Evolutionary conservation across 208 protist species (phyloP), one percentile per base, ranked within the genome.

Genomic region (Leptomonas pyrrhocoris): DNA sequence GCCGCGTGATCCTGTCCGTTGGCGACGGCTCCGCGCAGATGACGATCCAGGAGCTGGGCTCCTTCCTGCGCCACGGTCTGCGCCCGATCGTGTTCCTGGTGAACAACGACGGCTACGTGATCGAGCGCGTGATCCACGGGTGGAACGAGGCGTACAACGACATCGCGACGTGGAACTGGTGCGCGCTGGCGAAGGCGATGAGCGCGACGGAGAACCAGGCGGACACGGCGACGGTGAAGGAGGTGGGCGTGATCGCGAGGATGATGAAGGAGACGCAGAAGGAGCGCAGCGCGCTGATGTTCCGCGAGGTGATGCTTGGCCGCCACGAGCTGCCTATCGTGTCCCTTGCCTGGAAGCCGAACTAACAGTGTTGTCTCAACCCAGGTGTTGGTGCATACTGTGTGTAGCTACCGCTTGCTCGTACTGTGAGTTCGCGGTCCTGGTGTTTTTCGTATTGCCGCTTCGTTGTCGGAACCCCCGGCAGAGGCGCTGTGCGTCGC

Each of bases 101-200:
- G 31, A 81, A 85, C 77, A 85, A 85, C 68, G 64, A 83, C 53
- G 79, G 83, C 66, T 85, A 85, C 60, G 69, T 78, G 28, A 83
- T 83, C 50, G 79, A 87, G 61, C 72, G 73, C 30, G 61, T 79
- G 38, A 84, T 84, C 54, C 74, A 79, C 82, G 75, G 83, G 34
- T 85, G 78, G 77, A 76, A 80, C 53, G 79, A 58, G 27, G 53
- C 16, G 64, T 85, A 85, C 79, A 88, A 79, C 59, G 73, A 83
- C 72, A 83, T 83, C 48, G 64, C 76, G 19, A 50, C 68, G 55
- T 88, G 76, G 72, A 43, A 88, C 58, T 88, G 80, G 70, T 63
- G 60, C 50, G 15, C 38, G 12, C 12, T 88, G 23, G 62, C 59
- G n/a, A 77, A 84, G 53, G 74, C 50, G 18, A 48, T 83, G 46